Base-by-base conservation (phyloP, 805 yeast species). In the Lipomyces sp. region DNA sequence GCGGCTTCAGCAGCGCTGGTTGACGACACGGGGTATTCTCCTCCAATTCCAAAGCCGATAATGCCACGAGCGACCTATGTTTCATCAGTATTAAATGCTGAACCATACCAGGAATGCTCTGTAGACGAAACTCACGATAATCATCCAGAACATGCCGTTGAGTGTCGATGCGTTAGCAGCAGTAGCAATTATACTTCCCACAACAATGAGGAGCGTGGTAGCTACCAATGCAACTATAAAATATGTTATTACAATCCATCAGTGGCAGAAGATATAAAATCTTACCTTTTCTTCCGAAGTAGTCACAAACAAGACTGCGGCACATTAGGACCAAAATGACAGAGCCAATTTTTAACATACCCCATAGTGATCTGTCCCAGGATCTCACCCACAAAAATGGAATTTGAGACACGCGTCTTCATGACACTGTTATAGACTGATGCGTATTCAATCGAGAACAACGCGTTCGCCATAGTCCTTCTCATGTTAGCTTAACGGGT, bases 31-130 rank as follows among this genome's bases (percentile, higher is more conserved):
- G 89, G 88, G 73, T 88, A 88, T 74, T 88, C 92, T 42, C 90
- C 90, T 69, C 92, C 92, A 64, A 87, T 85, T 70, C 94, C 94
- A 69, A 88, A 85, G 57, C 94, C 95, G 59, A 89, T 85, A 7
- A 87, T 82, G 72, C 94, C 93, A 76, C 94, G 81, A 68, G 85
- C 80, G 13, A 89, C 39, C 24, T 35, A 15, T 24, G 13, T 7
- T 10, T 11, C 45, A 4, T 39, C 5, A 13, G 24, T 10, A n/a
- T 39, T 39, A 39, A 39, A 2, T 2, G 13, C n/a, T n/a, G 2
- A 39, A 39, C 1, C 2, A 5, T 11, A 11, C 5, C n/a, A 13
- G 11, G 2, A 24, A 24, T 24, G 24, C 24, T 39, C n/a, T 39
- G 5, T 11, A 39, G 45, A 2, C 8, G 45, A 11, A 7, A 13